Base-by-base conservation (phyloP, 2,329 filamentous ascomycete genomes). In the Lachnellula occidentalis region DNA sequence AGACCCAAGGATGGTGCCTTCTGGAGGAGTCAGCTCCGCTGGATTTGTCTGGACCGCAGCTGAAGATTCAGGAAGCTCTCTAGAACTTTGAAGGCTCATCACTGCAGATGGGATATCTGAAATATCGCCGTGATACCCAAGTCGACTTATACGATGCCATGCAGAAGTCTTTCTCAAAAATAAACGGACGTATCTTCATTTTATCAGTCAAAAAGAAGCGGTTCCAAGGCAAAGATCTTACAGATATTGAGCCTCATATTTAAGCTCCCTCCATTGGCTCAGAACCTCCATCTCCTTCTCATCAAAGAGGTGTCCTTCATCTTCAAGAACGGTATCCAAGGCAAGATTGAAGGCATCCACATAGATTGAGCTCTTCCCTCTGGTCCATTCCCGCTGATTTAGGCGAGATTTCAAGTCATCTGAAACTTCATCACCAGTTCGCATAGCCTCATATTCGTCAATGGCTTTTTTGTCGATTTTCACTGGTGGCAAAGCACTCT, bases 331-430 rank as follows among this genome's bases (percentile, higher is more conserved):
- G 0, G 90, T 96, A 56, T 92, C 86, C 48, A 99, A 74, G 2
- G 92, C 90, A 14, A 97, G 76, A 66, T 96, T 96, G 76, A 99
- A 99, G 0, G 94, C 94, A 72, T 99, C 94, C 17, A 96, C 90
- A 65, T 99, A 99, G 53, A 99, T 90, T 1, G 92, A 97, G 66
- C 86, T 95, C 68, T 83, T 85, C 0, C 90, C 90, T 64, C 79
- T 83, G 4, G 84, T 72, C 90, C 90, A 96, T 56, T 74, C 79
- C 49, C 75, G 76, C 50, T 82, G 73, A 54, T 77, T 77, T 14
- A 87, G 66, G 7, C 80, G 75, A 37, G 76, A 73, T 58, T 78
- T 76, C 5, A 76, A 66, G 60, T 64, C 51, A 57, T 70, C 65
- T 34, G 66, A 65, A 8, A 75, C 67, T 9, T 76, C 66, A 8